A percentile compares a stretch with the other conserved stretches of the same genome.
These are phyloP conservation scores for Rhodomyrtus psidioides DNA, from an alignment of 441 rosid genomes.

Conservation along the genomic window DNA sequence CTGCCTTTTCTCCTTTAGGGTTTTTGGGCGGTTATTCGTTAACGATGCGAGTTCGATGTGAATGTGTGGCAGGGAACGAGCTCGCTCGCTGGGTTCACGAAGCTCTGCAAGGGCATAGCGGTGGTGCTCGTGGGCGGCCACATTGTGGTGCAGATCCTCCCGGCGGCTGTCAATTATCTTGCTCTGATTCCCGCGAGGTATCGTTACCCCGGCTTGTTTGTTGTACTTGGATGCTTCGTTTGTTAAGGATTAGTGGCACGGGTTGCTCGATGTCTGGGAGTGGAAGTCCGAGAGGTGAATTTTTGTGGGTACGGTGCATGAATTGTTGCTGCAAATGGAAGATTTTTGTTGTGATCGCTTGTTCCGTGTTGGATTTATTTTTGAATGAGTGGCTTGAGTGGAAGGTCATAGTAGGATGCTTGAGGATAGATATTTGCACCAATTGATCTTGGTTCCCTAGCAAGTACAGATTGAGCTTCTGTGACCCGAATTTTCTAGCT, in stretches of 20 bases:
- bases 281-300: background rate
- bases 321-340: background rate
- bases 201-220: background rate
- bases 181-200: slow-evolving; percentile 95
- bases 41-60: background rate
- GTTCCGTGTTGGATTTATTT: background rate
- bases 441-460: background rate
- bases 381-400: background rate
- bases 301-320: background rate
- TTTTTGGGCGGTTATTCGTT: background rate
- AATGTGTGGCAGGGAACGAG: slow-evolving; percentile 41
- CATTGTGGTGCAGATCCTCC: slow-evolving; percentile 69
- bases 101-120: slow-evolving; percentile 85
- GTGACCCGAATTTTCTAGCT: background rate
- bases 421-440: background rate
- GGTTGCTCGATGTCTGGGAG: background rate
- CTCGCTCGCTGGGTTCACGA: slow-evolving; percentile 69
- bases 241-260: background rate
- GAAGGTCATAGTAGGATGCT: background rate
- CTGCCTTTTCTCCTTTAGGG: background rate
- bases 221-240: background rate
- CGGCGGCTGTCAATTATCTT: slow-evolving; percentile 57
- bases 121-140: slow-evolving; percentile 72
- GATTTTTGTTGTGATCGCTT: background rate
- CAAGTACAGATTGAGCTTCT: background rate